phyloP scores from a whole-genome alignment of 768 basidiomycete genomes.

The Suillus fuscotomentosus region DNA sequence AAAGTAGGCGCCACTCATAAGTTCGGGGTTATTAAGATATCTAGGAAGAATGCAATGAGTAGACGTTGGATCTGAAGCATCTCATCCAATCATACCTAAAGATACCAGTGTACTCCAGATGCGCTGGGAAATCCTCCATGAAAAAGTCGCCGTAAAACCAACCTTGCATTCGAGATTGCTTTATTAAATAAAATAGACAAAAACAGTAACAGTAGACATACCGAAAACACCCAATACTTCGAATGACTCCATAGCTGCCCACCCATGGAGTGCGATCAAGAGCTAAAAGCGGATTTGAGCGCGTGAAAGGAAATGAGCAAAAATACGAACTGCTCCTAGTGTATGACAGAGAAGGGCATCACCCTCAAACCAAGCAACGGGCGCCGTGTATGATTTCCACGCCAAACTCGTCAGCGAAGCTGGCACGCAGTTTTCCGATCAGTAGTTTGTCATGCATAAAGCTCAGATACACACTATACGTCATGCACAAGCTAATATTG shows the following conservation, averaged over 20 bases:
- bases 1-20: slow-evolving; percentile 94
- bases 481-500: slow-evolving; percentile 93
- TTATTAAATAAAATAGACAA: neutral
- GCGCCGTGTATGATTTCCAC: slow-evolving; percentile 87
- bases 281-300: slow-evolving; percentile 44
- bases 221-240: slow-evolving; percentile 94
- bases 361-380: slow-evolving; percentile 84
- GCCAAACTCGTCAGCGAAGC: slow-evolving; percentile 85
- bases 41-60: slow-evolving; percentile 35
- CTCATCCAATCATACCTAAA: slow-evolving; percentile 61
- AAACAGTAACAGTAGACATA: slow-evolving; percentile 28
- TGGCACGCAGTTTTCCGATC: slow-evolving; percentile 27
- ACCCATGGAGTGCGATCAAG: slow-evolving; percentile 83
- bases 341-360: slow-evolving; percentile 87
- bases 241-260: slow-evolving; percentile 88
- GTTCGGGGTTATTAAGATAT: slow-evolving; percentile 93
- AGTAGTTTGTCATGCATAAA: neutral
- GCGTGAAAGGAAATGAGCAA: slow-evolving; percentile 5
- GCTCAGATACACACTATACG: slow-evolving; percentile 63
- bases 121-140: slow-evolving; percentile 88
- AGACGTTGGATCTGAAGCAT: neutral
- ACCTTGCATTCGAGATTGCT: slow-evolving; percentile 42
- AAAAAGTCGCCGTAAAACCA: slow-evolving; percentile 99
- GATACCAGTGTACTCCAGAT: slow-evolving; percentile 94
- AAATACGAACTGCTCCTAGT: slow-evolving; percentile 69